Percentiles rank a stretch among this genome's conserved stretches.
phyloP scores from a whole-genome alignment of 169 alveolate genomes.

The Perkinsus olseni region DNA sequence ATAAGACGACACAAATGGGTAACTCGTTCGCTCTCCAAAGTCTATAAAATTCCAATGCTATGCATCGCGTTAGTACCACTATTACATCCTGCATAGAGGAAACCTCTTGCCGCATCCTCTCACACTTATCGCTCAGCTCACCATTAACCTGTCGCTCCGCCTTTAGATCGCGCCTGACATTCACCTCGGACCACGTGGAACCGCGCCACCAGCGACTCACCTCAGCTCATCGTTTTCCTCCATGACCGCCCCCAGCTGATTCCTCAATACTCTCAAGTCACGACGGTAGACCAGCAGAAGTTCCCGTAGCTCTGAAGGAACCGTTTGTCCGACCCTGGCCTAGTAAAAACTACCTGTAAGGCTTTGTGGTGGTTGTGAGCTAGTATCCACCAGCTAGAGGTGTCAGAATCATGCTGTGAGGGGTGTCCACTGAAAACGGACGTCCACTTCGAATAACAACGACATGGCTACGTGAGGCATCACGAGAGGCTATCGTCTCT shows the following conservation, averaged over 20 bases:
- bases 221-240: background rate
- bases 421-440: background rate
- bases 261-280: background rate
- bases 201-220: background rate
- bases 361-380: background rate
- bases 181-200: background rate
- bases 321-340: background rate
- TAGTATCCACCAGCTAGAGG: background rate
- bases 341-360: background rate
- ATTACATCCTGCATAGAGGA: background rate
- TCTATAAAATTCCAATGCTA: background rate
- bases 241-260: background rate
- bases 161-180: background rate
- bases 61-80: background rate
- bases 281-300: background rate
- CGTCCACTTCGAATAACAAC: background rate
- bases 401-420: background rate
- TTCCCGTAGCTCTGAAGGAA: background rate
- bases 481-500: background rate
- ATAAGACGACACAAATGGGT: background rate
- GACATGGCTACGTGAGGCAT: background rate
- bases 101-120: background rate
- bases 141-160: background rate
- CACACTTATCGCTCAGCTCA: background rate
- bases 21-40: background rate